These are phyloP conservation scores for Linnemannia exigua DNA, from an alignment of 192 early-diverging fungal genomes.

Conservation along the genomic window DNA sequence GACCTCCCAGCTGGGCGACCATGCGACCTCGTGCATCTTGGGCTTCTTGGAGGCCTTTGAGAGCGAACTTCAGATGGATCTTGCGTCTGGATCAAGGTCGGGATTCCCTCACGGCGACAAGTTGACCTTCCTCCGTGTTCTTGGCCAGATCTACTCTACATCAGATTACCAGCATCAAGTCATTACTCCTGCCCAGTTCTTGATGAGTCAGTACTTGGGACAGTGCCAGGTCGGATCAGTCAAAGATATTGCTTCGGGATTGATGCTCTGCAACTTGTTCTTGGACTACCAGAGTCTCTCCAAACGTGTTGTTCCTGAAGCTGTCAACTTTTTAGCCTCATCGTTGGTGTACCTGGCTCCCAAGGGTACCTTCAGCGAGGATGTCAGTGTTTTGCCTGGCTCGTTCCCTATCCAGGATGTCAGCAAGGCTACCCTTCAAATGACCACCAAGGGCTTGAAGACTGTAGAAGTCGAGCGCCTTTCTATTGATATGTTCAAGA, in stretches of 20 bases:
- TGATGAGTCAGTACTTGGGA: conserved; percentile 84
- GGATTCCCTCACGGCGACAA: conserved; percentile 69
- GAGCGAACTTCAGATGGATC: conserved; percentile 53
- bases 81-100: conserved; percentile 33
- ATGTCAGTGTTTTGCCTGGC: conserved; percentile 47
- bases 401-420: conserved; percentile 61
- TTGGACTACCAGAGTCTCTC: conserved; percentile 74
- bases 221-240: conserved; percentile 71
- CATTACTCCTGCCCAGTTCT: conserved; percentile 85
- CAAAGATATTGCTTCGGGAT: conserved; percentile 77
- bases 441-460: conserved; percentile 45
- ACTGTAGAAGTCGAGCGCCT: conserved; percentile 34
- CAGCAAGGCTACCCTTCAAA: conserved; percentile 39
- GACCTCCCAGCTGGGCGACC: conserved; percentile 68
- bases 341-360: conserved; percentile 63
- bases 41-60: conserved; percentile 70
- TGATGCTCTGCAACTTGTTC: conserved; percentile 83
- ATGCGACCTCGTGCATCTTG: conserved; percentile 69
- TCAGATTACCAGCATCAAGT: conserved; percentile 93
- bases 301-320: conserved; percentile 83
- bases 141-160: conserved; percentile 89
- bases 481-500: conserved; percentile 50
- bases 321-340: conserved; percentile 72
- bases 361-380: conserved; percentile 38
- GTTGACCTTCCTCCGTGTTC: conserved; percentile 74